Evolutionary conservation across 2,329 filamentous ascomycete genomes (phyloP).

Genomic region (Tolypocladium ovalisporum): DNA sequence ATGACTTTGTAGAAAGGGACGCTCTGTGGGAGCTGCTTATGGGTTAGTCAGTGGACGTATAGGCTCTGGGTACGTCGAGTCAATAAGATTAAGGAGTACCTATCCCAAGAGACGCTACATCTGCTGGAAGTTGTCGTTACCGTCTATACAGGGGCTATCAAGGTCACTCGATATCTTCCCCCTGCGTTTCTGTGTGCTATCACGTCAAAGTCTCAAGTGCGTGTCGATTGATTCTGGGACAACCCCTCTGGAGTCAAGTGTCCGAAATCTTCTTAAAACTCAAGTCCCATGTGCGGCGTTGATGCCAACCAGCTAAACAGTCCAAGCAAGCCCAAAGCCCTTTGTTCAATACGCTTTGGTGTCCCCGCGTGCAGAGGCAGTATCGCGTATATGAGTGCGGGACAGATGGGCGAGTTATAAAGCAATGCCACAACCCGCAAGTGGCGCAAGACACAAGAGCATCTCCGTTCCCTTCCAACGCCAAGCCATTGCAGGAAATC

Average conservation of each 20-base stretch:
- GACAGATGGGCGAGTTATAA: neutral
- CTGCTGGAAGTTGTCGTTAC: neutral
- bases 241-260: neutral
- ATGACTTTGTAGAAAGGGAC: slow-evolving; percentile 60
- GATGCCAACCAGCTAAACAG: neutral
- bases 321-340: neutral
- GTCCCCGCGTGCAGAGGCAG: neutral
- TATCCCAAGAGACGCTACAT: neutral
- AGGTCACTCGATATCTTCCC: neutral
- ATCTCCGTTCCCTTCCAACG: neutral
- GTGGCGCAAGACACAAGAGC: neutral
- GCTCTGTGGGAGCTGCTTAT: slow-evolving; percentile 62
- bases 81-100: neutral
- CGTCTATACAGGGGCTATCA: neutral
- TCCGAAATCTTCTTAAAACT: neutral
- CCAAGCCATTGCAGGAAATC: neutral
- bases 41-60: slow-evolving; percentile 10
- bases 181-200: neutral
- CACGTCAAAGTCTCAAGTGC: neutral
- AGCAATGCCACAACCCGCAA: neutral
- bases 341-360: neutral
- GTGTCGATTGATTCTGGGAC: neutral
- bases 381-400: neutral
- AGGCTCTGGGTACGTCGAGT: neutral
- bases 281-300: neutral